Evolutionary conservation across 495 filamentous ascomycete genomes (phyloP), one percentile per base, ranked within the genome.

Genomic region (Aspergillus cavernicola): DNA sequence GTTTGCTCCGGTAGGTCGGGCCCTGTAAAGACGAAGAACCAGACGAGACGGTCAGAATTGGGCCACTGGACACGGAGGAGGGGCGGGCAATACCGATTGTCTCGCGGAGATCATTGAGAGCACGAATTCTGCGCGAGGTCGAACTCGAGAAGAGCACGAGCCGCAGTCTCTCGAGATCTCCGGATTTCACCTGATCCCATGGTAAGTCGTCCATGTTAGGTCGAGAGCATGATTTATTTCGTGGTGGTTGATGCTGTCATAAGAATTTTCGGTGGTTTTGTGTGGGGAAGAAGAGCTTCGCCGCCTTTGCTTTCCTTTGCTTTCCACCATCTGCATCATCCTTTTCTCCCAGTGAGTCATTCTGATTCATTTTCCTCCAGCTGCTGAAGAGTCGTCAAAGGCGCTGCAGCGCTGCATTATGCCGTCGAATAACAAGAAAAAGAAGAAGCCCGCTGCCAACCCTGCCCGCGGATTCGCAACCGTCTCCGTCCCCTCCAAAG

Each of bases 391-490:
- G 32, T 20, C 24, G 6, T 35, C 32, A 35, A 13, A 19, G 33
- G 49, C 38, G 50, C 50, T 45, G 49, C 28, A 67, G 44, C 44
- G 44, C 44, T 47, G 44, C 44, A 72, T 38, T 40, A 90, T 91
- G 88, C 85, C 85, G 44, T 69, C 75, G 12, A 86, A 83, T 55
- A 88, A 85, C 63, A 95, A 90, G 73, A 97, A 89, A 69, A 87
- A 93, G 69, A 92, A 88, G 69, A 96, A 96, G 75, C 73, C 87
- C 39, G 79, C 76, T 13, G 77, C 83, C 15, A 97, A 96, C 68
- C 89, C 92, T 23, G 88, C 89, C 36, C 81, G 93, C 61, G 92
- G 90, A 8, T 90, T 97, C 73, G 90, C 92, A 53, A 98, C 93
- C 2, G 91, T 88, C 12, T 97, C 92, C 11, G 77, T 89, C 43